Evolutionary conservation across 345 rosid genomes (phyloP), one percentile per base, ranked within the genome.

Genomic region (Eucalyptus marginata): DNA sequence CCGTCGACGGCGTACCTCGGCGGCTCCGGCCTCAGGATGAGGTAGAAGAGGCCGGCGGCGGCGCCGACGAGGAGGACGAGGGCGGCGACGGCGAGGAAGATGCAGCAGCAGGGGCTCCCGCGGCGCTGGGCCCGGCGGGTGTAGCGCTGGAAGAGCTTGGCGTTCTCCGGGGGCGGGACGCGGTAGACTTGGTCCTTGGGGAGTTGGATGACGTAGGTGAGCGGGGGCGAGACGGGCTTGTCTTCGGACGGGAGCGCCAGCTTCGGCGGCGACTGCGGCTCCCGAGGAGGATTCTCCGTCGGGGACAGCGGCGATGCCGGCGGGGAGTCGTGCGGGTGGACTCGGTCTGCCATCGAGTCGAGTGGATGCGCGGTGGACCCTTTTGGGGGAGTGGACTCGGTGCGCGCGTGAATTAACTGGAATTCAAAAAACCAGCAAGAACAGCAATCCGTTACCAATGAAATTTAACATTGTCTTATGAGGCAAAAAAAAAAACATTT

Each of bases 131-230:
- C 92, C 6, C 93, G 91, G 66, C 91, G 89, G 10, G 99, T 91
- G 92, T 96, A 96, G n/a, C 89, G 89, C 13, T 93, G 92, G 76
- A 87, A 90, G 43, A 95, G 98, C 36, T 90, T 92, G 24, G 97
- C 95, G 90, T 96, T 96, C 88, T 93, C 98, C 47, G 97, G 98
- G 4, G 99, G 99, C 0, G 99, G 99, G 11, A 98, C 92, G n/a
- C 97, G 95, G 93, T 95, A 95, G 94, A 98, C 88, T 89, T 95
- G 98, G 90, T 97, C 97, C 87, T 98, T 98, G 8, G 98, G 99
- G 89, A 98, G 91, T 79, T 94, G 96, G 91, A 96, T 91, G 51
- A 98, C 97, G 95, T 97, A 96, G 7, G 98, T 97, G 13, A 93
- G 93, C 15, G 95, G 95, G 29, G 92, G 90, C 4, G 95, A 93